phyloP scores from a whole-genome alignment of 1,139 yeast genomes.

The Saccharomycopsis hybrid region DNA sequence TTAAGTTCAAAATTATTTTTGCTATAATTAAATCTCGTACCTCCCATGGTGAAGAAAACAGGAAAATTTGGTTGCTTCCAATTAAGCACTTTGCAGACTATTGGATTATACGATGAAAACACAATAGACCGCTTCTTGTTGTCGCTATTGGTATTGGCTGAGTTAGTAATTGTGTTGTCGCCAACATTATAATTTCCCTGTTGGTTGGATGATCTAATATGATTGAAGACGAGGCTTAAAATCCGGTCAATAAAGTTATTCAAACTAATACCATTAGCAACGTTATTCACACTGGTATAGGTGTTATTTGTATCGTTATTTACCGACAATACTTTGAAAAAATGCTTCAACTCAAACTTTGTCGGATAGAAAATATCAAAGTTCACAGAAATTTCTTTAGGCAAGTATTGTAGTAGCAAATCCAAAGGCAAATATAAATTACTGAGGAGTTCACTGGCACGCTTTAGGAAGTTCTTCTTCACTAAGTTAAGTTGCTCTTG shows the following conservation, averaged over 20 bases:
- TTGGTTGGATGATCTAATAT: slow-evolving; percentile 44
- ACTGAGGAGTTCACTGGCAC: slow-evolving; percentile 31
- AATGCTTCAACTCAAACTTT: slow-evolving; percentile 46
- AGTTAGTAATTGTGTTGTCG: slow-evolving; percentile 31
- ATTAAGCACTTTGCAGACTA: slow-evolving; percentile 83
- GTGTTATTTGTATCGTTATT: background rate
- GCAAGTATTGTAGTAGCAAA: slow-evolving; percentile 48
- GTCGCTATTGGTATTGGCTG: slow-evolving; percentile 20
- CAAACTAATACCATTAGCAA: slow-evolving; percentile 34
- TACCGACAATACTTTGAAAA: slow-evolving; percentile 20
- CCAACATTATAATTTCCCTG: slow-evolving; percentile 22
- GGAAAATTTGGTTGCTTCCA: slow-evolving; percentile 99
- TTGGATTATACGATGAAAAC: slow-evolving; percentile 80
- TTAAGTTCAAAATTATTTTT: slow-evolving; percentile 30
- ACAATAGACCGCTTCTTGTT: slow-evolving; percentile 51
- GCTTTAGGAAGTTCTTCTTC: slow-evolving; percentile 2
- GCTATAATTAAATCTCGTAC: slow-evolving; percentile 40
- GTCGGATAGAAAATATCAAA: slow-evolving; percentile 83
- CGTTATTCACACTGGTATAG: slow-evolving; percentile 31
- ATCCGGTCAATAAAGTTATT: slow-evolving; percentile 74
- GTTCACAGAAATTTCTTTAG: slow-evolving; percentile 59
- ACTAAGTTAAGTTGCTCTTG: background rate
- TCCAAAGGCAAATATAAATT: slow-evolving; percentile 54
- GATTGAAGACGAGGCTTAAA: slow-evolving; percentile 66
- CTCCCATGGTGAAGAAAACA: slow-evolving; percentile 77